Conservation (phyloP, 805 yeast genomes). For the Hanseniaspora nectarophila region DNA sequence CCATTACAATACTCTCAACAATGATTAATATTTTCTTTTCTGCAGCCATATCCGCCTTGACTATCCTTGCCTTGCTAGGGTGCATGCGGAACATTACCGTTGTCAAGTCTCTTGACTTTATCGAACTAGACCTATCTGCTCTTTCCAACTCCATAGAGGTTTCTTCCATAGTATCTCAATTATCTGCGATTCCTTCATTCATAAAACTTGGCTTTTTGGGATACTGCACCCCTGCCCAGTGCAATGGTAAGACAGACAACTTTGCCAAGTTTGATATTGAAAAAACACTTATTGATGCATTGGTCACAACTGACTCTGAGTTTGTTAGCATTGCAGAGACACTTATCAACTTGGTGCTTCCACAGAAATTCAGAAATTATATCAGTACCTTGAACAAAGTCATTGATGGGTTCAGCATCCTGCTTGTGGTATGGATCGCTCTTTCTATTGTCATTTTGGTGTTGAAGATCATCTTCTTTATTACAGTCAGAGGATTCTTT, state of each 20-base stretch:
- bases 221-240: slow-evolving; percentile 2
- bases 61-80: not conserved
- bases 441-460: not conserved
- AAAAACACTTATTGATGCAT: not conserved
- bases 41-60: not conserved
- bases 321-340: not conserved
- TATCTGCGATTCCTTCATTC: not conserved
- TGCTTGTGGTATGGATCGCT: not conserved
- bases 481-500: not conserved
- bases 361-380: not conserved
- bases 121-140: not conserved
- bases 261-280: slow-evolving; percentile 2
- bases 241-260: not conserved
- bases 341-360: not conserved
- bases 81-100: slow-evolving; percentile 1
- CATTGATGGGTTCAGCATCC: slow-evolving; percentile 2
- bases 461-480: not conserved
- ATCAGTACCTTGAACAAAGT: not conserved
- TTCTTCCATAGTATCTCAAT: not conserved
- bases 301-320: not conserved
- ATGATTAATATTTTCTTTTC: slow-evolving; percentile 2
- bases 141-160: not conserved
- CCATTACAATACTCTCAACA: no score
- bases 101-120: not conserved
- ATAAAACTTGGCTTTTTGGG: slow-evolving; percentile 3